Base-by-base conservation (phyloP, 208 protist genomes). In the Trypanosoma boissoni region DNA sequence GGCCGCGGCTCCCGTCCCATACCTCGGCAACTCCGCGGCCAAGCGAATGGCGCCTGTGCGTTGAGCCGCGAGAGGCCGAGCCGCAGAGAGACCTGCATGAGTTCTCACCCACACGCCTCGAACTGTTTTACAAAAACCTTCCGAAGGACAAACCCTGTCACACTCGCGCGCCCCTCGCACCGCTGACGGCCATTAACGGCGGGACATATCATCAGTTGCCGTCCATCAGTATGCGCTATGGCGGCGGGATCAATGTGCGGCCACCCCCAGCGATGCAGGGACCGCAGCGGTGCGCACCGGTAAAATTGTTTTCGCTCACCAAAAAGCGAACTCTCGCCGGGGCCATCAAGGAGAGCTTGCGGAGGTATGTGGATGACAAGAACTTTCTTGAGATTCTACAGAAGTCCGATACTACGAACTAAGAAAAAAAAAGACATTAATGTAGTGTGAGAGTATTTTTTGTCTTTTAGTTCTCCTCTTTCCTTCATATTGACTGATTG, bases 271-370 rank as follows among this genome's bases (percentile, higher is more conserved):
- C 46, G 28, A 2, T 18, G 41, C 23, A 27, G 0, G 6, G 49
- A 10, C 27, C 14, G 14, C 56, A 21, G 18, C 45, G 37, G 0
- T 65, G 61, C 2, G 82, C 79, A 5, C 83, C 83, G 12, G 83
- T 94, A 26, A 94, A 94, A 60, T 72, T 94, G 18, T 94, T 91
- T 70, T 91, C 87, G 16, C 80, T 94, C 29, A 94, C 87, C 1
- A 81, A 81, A 9, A 63, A 79, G 44, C 51, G 37, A 16, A 72
- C 76, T 14, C 54, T 91, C 20, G 51, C 78, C 9, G 72, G 59
- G 6, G 87, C 87, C 9, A 55, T 94, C 42, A 51, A 62, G 24
- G 79, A 83, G 39, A 86, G 72, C 55, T 80, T 86, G 50, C 46
- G 70, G 39, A 78, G 70, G 61, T 94, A 94, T 65, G 27, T 91